Evolutionary conservation across 2,329 filamentous ascomycete species (phyloP), one percentile per base, ranked within the genome.

Genomic region (Venturia asperata): DNA sequence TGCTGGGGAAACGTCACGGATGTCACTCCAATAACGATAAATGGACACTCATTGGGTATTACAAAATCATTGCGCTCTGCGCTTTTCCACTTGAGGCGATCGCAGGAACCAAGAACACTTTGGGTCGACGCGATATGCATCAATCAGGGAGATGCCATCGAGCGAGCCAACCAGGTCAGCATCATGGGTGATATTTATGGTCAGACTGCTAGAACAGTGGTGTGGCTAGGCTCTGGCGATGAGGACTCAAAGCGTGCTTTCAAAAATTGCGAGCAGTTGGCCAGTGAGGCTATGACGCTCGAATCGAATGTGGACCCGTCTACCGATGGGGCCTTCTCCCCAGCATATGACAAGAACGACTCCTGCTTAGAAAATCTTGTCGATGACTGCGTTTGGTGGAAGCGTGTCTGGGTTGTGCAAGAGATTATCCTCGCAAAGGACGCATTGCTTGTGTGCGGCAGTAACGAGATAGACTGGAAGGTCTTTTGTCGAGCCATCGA

Each of bases 121-220:
- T 66, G 65, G 65, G 41, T 65, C 11, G 65, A 66, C 41, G 63
- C 65, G 6, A 24, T 66, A 17, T 61, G 64, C 37, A 66, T 66
- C 30, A 62, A 66, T 47, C 65, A 66, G 55, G 24, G 27, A 19
- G 42, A 66, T 30, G 34, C n/a, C 21, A n/a, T 27, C 21, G 65
- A 66, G 42, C 39, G 49, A 43, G 60, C 17, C 37, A n/a, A n/a
- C 21, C 65, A 66, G 43, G 64, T 66, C 47, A 24, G 19, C n/a
- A 41, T 37, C 9, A 66, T 66, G 65, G 24, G 55, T 11, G 27
- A 39, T 41, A 64, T 64, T 56, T 64, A 43, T 30, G 2, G 27
- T 17, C 24, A 41, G 5, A 30, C 62, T 11, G 13, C 6, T 1
- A 41, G 27, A 10, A 47, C 43, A 41, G 30, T 64, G 15, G 34